These are phyloP conservation scores for Suillus cothurnatus DNA, from an alignment of 768 basidiomycete species.

Conservation along the genomic window DNA sequence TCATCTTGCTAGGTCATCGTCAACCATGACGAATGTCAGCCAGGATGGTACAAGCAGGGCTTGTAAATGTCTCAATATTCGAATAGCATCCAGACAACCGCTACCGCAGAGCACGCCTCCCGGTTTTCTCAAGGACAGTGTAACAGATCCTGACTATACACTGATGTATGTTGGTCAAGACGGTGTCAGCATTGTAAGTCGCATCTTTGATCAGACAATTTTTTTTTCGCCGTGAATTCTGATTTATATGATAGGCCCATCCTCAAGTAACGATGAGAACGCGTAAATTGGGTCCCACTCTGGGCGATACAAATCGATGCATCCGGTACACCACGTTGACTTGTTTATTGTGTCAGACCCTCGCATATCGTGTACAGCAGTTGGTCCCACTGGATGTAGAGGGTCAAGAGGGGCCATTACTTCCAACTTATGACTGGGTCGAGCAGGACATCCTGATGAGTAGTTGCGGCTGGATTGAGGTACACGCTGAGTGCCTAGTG, in stretches of 20 bases:
- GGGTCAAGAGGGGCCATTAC: slow-evolving; percentile 60
- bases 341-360: slow-evolving; percentile 67
- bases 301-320: slow-evolving; percentile 48
- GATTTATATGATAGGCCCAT: slow-evolving; percentile 49
- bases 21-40: slow-evolving; percentile 26
- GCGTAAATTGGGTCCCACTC: slow-evolving; percentile 46
- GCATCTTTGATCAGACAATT: neutral
- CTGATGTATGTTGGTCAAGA: slow-evolving; percentile 66
- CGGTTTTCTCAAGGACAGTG: slow-evolving; percentile 33
- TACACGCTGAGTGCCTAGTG: slow-evolving; percentile 67
- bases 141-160: slow-evolving; percentile 43
- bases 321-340: slow-evolving; percentile 65
- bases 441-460: slow-evolving; percentile 74
- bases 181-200: slow-evolving; percentile 65
- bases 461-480: slow-evolving; percentile 71
- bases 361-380: slow-evolving; percentile 72
- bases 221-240: slow-evolving; percentile 13
- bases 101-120: slow-evolving; percentile 32
- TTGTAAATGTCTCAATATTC: slow-evolving; percentile 75
- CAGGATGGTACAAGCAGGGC: slow-evolving; percentile 40
- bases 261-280: slow-evolving; percentile 71
- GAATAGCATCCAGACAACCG: slow-evolving; percentile 41
- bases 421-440: slow-evolving; percentile 77
- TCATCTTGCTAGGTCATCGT: slow-evolving; percentile 15
- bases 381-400: slow-evolving; percentile 58